Evolutionary conservation across 805 yeast species (phyloP), one percentile per base, ranked within the genome.

Genomic region (Candida berthetii): DNA sequence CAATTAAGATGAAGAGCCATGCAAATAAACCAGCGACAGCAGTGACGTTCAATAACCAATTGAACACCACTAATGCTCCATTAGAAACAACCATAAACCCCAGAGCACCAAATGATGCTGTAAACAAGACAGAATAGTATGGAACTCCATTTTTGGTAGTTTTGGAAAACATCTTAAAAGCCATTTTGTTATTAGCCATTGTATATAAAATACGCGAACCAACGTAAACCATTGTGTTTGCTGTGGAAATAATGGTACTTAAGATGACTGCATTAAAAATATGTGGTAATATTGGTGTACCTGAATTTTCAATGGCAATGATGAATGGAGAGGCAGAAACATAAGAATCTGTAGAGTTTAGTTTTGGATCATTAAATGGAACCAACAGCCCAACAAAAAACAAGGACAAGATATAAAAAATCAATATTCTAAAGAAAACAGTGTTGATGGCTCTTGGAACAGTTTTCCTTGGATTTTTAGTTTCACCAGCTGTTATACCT

Each of bases 401-500:
- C 48, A 83, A 62, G 7, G 85, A 77, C 17, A 73, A 55, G 41
- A 84, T 74, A 70, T 81, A 84, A 59, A 84, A 84, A 35, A 82
- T 52, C 43, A 78, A 54, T 48, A 84, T 82, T 66, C 91, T 71
- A 60, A 72, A 65, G 42, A 82, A 71, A 31, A 83, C 88, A 52
- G 80, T 80, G 55, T 74, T 78, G 55, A 82, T 80, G 31, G 90
- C 88, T 38, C 73, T 72, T 44, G 90, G 89, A 38, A 83, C 83
- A 16, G 85, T 63, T 50, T 79, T 80, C 64, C 82, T 70, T 48
- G 90, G 89, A 57, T 80, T 80, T 24, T 71, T 69, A 39, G 83
- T 71, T 62, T 84, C 93, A 62, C 89, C 88, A 28, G 85, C 85
- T 3, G 87, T 69, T 42, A 84, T 70, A 61, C 89, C 90, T 18